Base-by-base conservation (phyloP, 208 protist species). In the Zelonia costaricensis region DNA sequence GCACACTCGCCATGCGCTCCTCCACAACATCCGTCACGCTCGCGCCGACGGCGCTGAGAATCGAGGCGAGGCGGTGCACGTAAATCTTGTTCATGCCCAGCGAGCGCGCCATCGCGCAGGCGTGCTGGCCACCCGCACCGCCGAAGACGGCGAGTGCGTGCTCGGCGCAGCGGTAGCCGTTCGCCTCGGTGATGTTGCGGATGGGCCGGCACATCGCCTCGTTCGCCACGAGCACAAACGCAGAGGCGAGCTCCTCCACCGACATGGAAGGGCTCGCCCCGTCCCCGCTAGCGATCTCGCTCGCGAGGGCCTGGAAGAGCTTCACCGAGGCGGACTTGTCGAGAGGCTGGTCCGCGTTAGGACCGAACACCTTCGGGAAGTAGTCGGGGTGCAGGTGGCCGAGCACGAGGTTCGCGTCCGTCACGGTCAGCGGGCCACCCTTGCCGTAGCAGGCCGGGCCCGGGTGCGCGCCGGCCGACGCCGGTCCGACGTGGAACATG, bases 151-250 rank as follows among this genome's bases (percentile, higher is more conserved):
- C 60, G 15, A 99, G 70, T 22, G 81, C 74, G 76, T 98, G 95
- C 18, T 88, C 72, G 4, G 80, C 61, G 15, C 78, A 88, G 52
- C 94, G 89, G 78, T 92, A 84, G 36, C 94, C 97, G 42, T 84
- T 88, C 12, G 93, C 77, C 64, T 98, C 88, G 0, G 96, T 98
- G 28, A 98, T 79, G 33, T 82, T 86, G 46, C 95, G 77, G 46
- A 99, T 98, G 1, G 97, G 96, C 6, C 96, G 68, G 68, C 87
- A 97, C 97, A 99, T 99, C 43, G 92, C 81, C 63, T 98, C 97
- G 66, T 98, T 98, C 25, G 97, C 97, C 15, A 99, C 95, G 12
- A 65, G 27, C 40, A 98, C 76, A 60, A 97, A 99, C 18, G 94
- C 96, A 36, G 83, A 83, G 20, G 97, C 97, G 8, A 98, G 84